phyloP scores from a whole-genome alignment of 2,329 filamentous ascomycete genomes.

The Rutstroemia sp. region DNA sequence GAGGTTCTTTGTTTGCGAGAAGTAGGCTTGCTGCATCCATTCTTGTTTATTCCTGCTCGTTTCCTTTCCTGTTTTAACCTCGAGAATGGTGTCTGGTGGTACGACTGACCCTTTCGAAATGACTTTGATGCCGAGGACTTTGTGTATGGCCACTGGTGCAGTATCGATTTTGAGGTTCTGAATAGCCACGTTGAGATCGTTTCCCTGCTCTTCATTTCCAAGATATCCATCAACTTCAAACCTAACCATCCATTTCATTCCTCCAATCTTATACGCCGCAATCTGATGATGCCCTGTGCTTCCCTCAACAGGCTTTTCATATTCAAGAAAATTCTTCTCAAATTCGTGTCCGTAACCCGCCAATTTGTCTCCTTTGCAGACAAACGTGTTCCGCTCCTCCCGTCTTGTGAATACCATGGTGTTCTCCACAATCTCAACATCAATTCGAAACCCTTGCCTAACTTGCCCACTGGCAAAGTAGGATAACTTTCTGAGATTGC shows the following conservation, averaged over 20 bases:
- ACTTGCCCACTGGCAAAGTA: slow-evolving; percentile 23
- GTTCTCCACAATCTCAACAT: slow-evolving; percentile 27
- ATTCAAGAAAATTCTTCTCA: slow-evolving; percentile 24
- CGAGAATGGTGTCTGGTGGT: slow-evolving; percentile 11
- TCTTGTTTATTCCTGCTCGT: not conserved
- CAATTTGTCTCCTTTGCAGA: slow-evolving; percentile 4
- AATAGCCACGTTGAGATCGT: not conserved
- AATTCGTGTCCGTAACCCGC: slow-evolving; percentile 30
- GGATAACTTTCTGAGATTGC: slow-evolving; percentile 26
- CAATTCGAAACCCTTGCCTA: slow-evolving; percentile 27
- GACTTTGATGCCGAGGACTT: slow-evolving; percentile 7
- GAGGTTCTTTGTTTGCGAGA: slow-evolving; percentile 19
- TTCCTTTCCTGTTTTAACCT: slow-evolving; percentile 18
- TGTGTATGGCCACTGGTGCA: not conserved
- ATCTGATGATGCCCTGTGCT: slow-evolving; percentile 24
- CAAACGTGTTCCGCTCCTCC: slow-evolving; percentile 21
- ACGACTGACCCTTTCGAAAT: slow-evolving; percentile 14
- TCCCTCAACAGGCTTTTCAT: slow-evolving; percentile 16
- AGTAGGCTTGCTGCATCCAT: slow-evolving; percentile 20
- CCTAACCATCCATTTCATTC: slow-evolving; percentile 24
- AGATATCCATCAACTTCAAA: slow-evolving; percentile 28
- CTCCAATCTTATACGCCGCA: slow-evolving; percentile 22
- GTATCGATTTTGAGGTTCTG: not conserved
- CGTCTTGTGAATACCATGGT: slow-evolving; percentile 29
- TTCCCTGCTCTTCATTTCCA: not conserved